Conservation (phyloP, 2,329 filamentous ascomycete species). For the Fusarium concolor region DNA sequence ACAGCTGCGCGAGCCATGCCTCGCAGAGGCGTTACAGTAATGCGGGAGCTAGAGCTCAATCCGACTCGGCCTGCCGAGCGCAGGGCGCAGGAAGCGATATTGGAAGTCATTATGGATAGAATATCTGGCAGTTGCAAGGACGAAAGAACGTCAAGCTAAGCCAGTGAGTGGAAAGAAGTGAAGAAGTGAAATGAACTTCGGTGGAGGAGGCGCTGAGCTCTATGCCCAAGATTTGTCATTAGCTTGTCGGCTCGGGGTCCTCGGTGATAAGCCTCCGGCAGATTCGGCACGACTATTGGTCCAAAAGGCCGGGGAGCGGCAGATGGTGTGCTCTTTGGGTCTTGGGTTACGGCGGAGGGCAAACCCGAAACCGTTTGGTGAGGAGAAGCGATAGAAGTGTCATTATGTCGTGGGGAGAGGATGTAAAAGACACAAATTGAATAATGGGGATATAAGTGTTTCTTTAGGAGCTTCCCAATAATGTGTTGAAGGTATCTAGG, state of each 20-base stretch:
- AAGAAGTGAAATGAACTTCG: slow-evolving; percentile 40
- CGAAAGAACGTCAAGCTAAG: slow-evolving; percentile 36
- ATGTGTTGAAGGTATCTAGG: too few relatives aligned
- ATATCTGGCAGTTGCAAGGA: slow-evolving; percentile 42
- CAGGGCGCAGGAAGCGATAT: slow-evolving; percentile 74
- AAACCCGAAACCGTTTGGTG: slow-evolving; percentile 25
- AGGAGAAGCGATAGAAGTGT: slow-evolving; percentile 14
- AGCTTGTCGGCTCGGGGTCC: slow-evolving; percentile 51
- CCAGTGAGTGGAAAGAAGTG: slow-evolving; percentile 35
- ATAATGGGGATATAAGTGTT: neutral
- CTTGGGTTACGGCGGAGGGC: slow-evolving; percentile 16
- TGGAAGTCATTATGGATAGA: slow-evolving; percentile 67
- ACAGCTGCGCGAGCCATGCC: slow-evolving; percentile 47
- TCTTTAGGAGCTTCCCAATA: neutral
- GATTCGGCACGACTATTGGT: slow-evolving; percentile 49
- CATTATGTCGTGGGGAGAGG: slow-evolving; percentile 28
- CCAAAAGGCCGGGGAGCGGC: slow-evolving; percentile 34
- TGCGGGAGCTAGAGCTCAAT: slow-evolving; percentile 59
- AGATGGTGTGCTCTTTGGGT: slow-evolving; percentile 26
- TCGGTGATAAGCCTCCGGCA: slow-evolving; percentile 51
- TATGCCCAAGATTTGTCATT: slow-evolving; percentile 53
- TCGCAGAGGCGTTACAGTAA: slow-evolving; percentile 51
- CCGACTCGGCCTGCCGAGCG: slow-evolving; percentile 78
- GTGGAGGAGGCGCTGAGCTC: slow-evolving; percentile 38
- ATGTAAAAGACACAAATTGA: neutral